Conservation (phyloP, 1,284 basidiomycete species). For the Schizophyllum commune region DNA sequence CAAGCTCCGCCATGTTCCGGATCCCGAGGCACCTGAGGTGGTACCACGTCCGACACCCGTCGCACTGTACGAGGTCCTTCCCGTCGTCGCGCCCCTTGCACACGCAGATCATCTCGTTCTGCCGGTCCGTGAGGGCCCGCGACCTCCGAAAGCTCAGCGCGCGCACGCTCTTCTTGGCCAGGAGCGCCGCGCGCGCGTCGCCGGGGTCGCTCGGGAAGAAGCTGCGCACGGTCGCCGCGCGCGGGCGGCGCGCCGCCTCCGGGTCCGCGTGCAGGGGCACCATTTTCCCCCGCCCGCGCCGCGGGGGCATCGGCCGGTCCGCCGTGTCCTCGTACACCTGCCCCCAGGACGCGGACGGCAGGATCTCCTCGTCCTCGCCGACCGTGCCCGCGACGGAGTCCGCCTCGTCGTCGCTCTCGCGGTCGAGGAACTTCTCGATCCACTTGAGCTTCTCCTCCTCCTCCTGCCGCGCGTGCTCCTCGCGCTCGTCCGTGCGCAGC, state of each 20-base stretch:
- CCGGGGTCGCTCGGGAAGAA: conserved; percentile 57
- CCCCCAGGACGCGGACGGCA: conserved; percentile 25
- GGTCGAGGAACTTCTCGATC: conserved; percentile 53
- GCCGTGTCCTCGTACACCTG: conserved; percentile 21
- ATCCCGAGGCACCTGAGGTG: conserved; percentile 72
- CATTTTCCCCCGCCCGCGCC: conserved; percentile 50
- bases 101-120: conserved; percentile 48
- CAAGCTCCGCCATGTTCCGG: conserved; percentile 50
- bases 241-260: conserved; percentile 5
- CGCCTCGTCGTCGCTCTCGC: conserved; percentile 49
- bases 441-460: conserved; percentile 49
- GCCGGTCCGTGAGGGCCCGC: conserved; percentile 6
- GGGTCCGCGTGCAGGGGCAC: conserved; percentile 26
- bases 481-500: conserved; percentile 44
- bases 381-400: conserved; percentile 18
- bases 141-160: conserved; percentile 42
- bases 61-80: conserved; percentile 64
- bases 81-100: conserved; percentile 61
- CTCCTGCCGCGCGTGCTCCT: conserved; percentile 40
- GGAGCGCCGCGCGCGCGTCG: conserved; percentile 62
- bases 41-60: conserved; percentile 68
- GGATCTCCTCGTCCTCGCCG: conserved; percentile 25
- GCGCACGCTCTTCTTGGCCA: conserved; percentile 61
- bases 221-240: conserved; percentile 17
- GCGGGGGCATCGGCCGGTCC: conserved; percentile 24